A percentile compares a stretch with the other conserved stretches of the same genome.
Conservation (phyloP, 2,329 filamentous ascomycete species). For the Penicillium paneum region DNA sequence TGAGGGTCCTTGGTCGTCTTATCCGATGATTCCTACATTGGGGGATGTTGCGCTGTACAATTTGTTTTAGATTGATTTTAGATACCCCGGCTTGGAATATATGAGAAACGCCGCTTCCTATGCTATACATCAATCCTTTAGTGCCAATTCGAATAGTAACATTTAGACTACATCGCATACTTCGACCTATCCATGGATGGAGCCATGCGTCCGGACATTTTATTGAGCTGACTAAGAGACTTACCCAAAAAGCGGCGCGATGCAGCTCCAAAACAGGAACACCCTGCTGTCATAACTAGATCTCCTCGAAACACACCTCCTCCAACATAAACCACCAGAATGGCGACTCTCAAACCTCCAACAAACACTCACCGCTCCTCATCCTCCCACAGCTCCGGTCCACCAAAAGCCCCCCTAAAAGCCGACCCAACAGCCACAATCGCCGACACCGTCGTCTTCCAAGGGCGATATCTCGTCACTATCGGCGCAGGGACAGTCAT, state of each 20-base stretch:
- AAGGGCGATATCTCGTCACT: slow-evolving; percentile 72
- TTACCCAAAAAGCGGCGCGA: background rate
- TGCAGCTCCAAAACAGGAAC: background rate
- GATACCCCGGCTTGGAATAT: background rate
- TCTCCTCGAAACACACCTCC: slow-evolving; percentile 7
- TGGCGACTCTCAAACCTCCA: slow-evolving; percentile 31
- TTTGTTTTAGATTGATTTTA: background rate
- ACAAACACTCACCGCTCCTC: slow-evolving; percentile 27
- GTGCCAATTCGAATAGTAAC: background rate
- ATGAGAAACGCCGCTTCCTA: background rate
- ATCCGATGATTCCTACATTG: background rate
- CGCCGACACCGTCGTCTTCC: slow-evolving; percentile 39
- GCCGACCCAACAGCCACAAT: slow-evolving; percentile 39
- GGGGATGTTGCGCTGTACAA: background rate
- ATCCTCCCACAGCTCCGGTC: slow-evolving; percentile 23
- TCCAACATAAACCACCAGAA: slow-evolving; percentile 5
- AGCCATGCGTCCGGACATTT: background rate
- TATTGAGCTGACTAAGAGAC: background rate
- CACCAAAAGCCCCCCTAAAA: slow-evolving; percentile 37
- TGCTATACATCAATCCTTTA: background rate
- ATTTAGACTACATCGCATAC: background rate
- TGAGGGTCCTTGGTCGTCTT: background rate
- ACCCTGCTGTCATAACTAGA: background rate
- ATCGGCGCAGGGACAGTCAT: slow-evolving; percentile 75
- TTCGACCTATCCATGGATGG: background rate